These are phyloP conservation scores for Ogataea neopini DNA, from an alignment of 805 yeast genomes.

Conservation along the genomic window DNA sequence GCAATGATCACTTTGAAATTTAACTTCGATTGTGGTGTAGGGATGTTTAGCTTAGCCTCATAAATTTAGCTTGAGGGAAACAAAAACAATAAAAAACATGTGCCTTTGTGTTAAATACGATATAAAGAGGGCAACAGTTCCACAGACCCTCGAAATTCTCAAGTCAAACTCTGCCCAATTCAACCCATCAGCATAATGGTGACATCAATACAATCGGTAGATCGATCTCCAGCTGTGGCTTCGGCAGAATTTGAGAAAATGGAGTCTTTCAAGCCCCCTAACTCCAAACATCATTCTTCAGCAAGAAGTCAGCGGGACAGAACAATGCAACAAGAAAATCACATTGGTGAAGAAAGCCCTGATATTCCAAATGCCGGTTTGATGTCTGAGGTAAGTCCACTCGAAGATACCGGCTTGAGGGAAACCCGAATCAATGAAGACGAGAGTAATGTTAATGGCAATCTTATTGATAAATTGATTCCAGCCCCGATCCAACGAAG, in stretches of 20 bases:
- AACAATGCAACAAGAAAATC: slow-evolving; percentile 1
- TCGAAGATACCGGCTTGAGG: slow-evolving; percentile 13
- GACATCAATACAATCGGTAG: background rate
- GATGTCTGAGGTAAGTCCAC: slow-evolving; percentile 3
- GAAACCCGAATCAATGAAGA: slow-evolving; percentile 7
- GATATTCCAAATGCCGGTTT: slow-evolving; percentile 9
- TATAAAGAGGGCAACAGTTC: background rate
- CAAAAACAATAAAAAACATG: slow-evolving; percentile 9
- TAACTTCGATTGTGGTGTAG: slow-evolving; percentile 3
- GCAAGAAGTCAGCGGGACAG: background rate
- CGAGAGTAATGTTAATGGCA: slow-evolving; percentile 3
- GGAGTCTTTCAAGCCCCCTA: background rate
- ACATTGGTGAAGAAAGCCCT: slow-evolving; percentile 6
- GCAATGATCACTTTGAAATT: too few relatives aligned
- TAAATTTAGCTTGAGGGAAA: slow-evolving; percentile 8
- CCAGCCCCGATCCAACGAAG: slow-evolving; percentile 11
- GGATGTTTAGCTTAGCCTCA: background rate
- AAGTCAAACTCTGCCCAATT: too few relatives aligned
- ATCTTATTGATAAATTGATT: background rate
- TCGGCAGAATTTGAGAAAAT: background rate
- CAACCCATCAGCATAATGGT: background rate
- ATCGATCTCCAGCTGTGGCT: background rate
- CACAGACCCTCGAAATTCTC: too few relatives aligned
- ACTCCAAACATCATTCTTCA: background rate
- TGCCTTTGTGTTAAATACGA: too few relatives aligned